phyloP scores from a whole-genome alignment of 805 yeast species.

The Schwanniomyces sp. region DNA sequence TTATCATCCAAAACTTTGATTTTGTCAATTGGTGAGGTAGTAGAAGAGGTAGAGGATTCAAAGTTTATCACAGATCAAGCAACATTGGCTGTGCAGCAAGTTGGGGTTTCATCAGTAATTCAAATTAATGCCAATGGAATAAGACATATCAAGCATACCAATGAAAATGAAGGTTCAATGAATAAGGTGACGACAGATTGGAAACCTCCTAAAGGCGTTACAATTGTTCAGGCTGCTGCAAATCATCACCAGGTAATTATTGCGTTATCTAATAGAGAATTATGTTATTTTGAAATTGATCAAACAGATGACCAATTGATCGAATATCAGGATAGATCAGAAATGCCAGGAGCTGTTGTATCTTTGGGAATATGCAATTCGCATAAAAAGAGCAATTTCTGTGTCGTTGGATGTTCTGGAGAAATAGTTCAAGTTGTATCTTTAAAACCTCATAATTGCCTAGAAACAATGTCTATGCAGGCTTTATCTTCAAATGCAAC shows the following conservation, averaged over 20 bases:
- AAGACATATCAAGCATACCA: conserved; percentile 43
- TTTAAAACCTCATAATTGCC: conserved; percentile 54
- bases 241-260: conserved; percentile 69
- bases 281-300: conserved; percentile 82
- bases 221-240: conserved; percentile 57
- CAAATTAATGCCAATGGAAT: conserved; percentile 77
- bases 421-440: conserved; percentile 68
- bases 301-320: conserved; percentile 57
- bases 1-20: conserved; percentile 69
- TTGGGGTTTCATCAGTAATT: conserved; percentile 61
- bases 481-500: conserved; percentile 52
- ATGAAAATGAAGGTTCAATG: conserved; percentile 12
- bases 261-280: conserved; percentile 68
- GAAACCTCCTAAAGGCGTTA: conserved; percentile 79
- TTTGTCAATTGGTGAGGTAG: conserved; percentile 74
- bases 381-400: conserved; percentile 48
- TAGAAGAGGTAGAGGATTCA: conserved; percentile 71
- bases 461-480: conserved; percentile 65
- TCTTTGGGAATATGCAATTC: conserved; percentile 49
- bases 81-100: conserved; percentile 68
- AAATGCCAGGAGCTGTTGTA: conserved; percentile 50
- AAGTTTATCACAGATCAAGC: conserved; percentile 55
- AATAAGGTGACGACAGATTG: conserved; percentile 56
- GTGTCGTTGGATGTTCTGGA: conserved; percentile 74
- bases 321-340: conserved; percentile 66